A percentile compares a stretch with the other conserved stretches of the same genome.
Conservation (phyloP, 805 yeast species). For the Candida andamanensis region DNA sequence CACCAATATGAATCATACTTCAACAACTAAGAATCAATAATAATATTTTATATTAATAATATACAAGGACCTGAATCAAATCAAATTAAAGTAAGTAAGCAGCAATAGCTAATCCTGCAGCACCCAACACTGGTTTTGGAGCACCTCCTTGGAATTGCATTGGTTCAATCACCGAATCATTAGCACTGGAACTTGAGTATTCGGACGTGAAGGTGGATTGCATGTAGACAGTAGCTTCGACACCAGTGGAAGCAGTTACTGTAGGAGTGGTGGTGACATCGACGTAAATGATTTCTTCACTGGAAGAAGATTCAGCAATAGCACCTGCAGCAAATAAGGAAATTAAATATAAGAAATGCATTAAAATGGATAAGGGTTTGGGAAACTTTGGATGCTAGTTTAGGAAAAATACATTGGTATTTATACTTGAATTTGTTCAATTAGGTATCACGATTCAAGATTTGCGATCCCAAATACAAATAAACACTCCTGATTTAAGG, state of each 20-base stretch:
- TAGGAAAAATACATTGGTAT: slow-evolving; percentile 8
- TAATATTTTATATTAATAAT: too few species aligned
- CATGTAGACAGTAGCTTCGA: slow-evolving; percentile 35
- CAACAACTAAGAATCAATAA: slow-evolving; percentile 4
- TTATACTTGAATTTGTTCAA: slow-evolving; percentile 12
- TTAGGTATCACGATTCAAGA: neutral
- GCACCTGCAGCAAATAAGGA: slow-evolving; percentile 3
- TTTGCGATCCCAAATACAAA: too few species aligned
- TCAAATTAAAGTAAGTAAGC: slow-evolving; percentile 29
- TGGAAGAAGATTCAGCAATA: slow-evolving; percentile 11
- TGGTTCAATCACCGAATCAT: slow-evolving; percentile 19
- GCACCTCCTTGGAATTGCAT: slow-evolving; percentile 28
- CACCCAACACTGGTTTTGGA: slow-evolving; percentile 30
- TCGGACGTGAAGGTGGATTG: slow-evolving; percentile 37
- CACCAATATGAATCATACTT: slow-evolving; percentile 10
- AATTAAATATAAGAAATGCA: slow-evolving; percentile 5
- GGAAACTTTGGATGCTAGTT: neutral
- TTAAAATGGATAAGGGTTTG: slow-evolving; percentile 1
- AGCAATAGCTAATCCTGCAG: slow-evolving; percentile 39
- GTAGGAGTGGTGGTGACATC: slow-evolving; percentile 49
- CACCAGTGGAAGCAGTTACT: slow-evolving; percentile 42
- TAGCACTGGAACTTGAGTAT: slow-evolving; percentile 13
- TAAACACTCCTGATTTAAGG: too few species aligned
- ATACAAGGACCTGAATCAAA: neutral
- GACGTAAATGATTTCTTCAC: slow-evolving; percentile 27